Base-by-base conservation (phyloP, 352 stramenopile genomes). In the Phytophthora boehmeriae region DNA sequence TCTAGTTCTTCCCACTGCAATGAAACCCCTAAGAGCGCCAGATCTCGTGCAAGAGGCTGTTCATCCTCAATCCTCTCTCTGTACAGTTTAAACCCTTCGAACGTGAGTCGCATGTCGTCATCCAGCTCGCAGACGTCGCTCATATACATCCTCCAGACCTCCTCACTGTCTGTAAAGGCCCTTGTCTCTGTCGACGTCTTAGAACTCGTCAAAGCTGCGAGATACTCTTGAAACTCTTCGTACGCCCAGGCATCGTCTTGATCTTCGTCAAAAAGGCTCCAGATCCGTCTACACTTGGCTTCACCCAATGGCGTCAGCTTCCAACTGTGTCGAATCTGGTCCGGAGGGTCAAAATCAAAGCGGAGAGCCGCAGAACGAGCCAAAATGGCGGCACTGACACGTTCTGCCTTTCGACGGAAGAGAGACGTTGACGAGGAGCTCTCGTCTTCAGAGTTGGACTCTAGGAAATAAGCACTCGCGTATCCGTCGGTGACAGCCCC, bases 141-240 rank as follows among this genome's bases (percentile, higher is more conserved):
- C 73, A 83, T 88, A 50, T 75, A 85, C 80, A 90, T 90, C 4
- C 65, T 66, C 83, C 80, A 92, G 6, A 78, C 50, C 58, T 92
- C 78, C 8, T 47, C 36, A 28, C 73, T 68, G 9, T 66, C 56
- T 3, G 66, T 52, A 49, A 89, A 67, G 3, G 51, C 69, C 17
- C 61, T 74, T 30, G 87, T 50, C 17, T 81, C 71, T 0, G 52
- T 23, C 0, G 66, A 73, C 1, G 47, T 14, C 0, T 27, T 30
- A 4, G 50, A 22, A 20, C 59, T 42, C 36, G 83, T 57, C 16
- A 90, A 41, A 14, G 65, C 76, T 3, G 69, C 66, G 19, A 83
- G 54, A 59, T 89, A 92, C 42, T 89, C 80, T 23, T 75, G 39
- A 19, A 92, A 92, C 59, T 92, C 83, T 8, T 48, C 44, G 39